Evolutionary conservation across 2,329 filamentous ascomycete genomes (phyloP).

Genomic region (Alternaria viburni): DNA sequence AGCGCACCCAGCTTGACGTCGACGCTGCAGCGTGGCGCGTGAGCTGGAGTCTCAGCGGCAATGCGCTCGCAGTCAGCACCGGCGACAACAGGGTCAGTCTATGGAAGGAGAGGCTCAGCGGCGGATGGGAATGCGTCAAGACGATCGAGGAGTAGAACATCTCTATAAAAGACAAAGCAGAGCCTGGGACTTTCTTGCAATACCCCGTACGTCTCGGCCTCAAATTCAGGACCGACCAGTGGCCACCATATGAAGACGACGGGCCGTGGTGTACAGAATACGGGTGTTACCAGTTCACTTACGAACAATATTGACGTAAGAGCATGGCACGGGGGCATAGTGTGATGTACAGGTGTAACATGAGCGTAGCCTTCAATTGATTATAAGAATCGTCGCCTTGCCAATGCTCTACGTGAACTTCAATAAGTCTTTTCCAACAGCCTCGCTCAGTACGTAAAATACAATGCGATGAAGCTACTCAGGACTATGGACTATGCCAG

Average conservation of each 20-base stretch:
- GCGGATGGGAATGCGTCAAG: slow-evolving; percentile 97
- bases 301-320: not conserved
- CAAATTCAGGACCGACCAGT: not conserved
- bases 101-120: slow-evolving; percentile 98
- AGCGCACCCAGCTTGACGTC: slow-evolving; percentile 82
- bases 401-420: not conserved
- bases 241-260: not conserved
- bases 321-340: not conserved
- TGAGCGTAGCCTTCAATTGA: not conserved
- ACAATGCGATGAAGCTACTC: not conserved
- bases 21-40: slow-evolving; percentile 93
- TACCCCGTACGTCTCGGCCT: not conserved
- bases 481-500: not conserved
- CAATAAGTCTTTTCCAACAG: not conserved
- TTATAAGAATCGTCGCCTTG: not conserved
- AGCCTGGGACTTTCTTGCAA: not conserved
- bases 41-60: slow-evolving; percentile 96
- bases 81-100: slow-evolving; percentile 96
- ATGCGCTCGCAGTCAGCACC: slow-evolving; percentile 90
- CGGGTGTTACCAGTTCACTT: not conserved
- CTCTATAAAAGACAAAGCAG: not conserved
- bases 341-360: not conserved
- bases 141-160: slow-evolving; percentile 79
- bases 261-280: not conserved
- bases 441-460: not conserved